phyloP scores from a whole-genome alignment of 1,139 yeast species.

The Debaryomyces fabryi region DNA sequence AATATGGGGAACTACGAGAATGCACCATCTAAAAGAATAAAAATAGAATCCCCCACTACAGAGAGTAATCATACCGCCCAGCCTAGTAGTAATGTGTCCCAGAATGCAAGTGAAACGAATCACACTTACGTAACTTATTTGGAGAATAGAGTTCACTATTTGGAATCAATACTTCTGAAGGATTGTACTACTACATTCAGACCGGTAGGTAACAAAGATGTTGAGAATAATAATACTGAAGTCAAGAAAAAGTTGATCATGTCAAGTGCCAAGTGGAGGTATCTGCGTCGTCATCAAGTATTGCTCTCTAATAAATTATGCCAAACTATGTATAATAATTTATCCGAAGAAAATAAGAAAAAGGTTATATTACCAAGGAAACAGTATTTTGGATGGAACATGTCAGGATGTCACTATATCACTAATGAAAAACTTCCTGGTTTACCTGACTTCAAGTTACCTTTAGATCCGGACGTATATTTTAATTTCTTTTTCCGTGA shows the following conservation, averaged over 20 bases:
- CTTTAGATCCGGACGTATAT: conserved; percentile 19
- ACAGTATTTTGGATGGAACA: conserved; percentile 69
- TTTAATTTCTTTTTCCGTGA: conserved; percentile 51
- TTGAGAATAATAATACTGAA: conserved; percentile 19
- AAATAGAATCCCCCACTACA: conserved; percentile 16
- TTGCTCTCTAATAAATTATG: conserved; percentile 52
- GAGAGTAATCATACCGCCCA: conserved; percentile 14
- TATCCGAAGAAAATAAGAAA: conserved; percentile 41
- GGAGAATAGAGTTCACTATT: conserved; percentile 44
- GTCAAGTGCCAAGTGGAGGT: conserved; percentile 50
- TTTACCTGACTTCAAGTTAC: conserved; percentile 27
- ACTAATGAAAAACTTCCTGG: conserved; percentile 43
- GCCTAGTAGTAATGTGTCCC: conserved; percentile 9
- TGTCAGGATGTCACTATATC: conserved; percentile 59
- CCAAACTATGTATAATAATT: conserved; percentile 34
- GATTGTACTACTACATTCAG: conserved; percentile 21
- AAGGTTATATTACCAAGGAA: conserved; percentile 53
- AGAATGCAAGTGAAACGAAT: conserved; percentile 17
- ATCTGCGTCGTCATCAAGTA: conserved; percentile 52
- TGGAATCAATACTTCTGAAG: conserved; percentile 34
- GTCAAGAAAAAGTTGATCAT: conserved; percentile 22
- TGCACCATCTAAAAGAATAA: conserved; percentile 12
- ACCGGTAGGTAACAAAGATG: conserved; percentile 18
- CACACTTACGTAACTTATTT: conserved; percentile 32
- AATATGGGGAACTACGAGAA: not conserved